phyloP scores from a whole-genome alignment of 495 filamentous ascomycete species.

The Chaetomidium leptoderma region DNA sequence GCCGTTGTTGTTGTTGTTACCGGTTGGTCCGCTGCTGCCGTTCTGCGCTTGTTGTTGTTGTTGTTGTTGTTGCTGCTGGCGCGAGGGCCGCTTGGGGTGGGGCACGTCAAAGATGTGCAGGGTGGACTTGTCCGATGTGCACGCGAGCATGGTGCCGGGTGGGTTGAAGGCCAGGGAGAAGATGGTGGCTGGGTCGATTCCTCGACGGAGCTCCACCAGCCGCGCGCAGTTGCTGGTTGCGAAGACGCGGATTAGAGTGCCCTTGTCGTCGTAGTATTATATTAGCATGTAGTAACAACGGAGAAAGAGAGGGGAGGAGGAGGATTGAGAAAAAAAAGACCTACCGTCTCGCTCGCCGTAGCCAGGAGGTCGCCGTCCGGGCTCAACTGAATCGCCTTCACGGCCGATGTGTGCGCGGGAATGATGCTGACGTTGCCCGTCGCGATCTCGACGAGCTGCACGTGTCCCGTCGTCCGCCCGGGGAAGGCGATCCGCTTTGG shows the following conservation, averaged over 20 bases:
- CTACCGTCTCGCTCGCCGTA: constrained; percentile 83
- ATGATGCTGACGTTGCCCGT: constrained; percentile 89
- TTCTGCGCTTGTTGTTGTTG: constrained; percentile 43
- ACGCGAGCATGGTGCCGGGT: constrained; percentile 69
- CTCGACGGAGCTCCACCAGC: constrained; percentile 77
- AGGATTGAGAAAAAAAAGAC: constrained; percentile 7
- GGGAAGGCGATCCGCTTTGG: constrained; percentile 73
- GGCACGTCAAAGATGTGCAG: constrained; percentile 83
- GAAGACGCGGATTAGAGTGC: constrained; percentile 83
- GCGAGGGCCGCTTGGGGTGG: constrained; percentile 59
- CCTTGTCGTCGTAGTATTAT: constrained; percentile 48
- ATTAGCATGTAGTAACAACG: neutral
- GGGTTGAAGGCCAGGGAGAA: constrained; percentile 87
- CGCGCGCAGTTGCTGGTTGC: constrained; percentile 71
- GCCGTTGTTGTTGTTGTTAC: neutral
- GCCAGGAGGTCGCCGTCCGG: constrained; percentile 76
- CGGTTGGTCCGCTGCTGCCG: constrained; percentile 29
- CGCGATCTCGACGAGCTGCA: constrained; percentile 81
- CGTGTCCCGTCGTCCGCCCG: constrained; percentile 77
- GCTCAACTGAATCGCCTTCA: constrained; percentile 78
- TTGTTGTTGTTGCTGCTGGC: constrained; percentile 47
- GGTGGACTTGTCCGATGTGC: constrained; percentile 95
- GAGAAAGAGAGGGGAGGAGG: neutral
- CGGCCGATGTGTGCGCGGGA: constrained; percentile 75
- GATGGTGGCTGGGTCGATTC: constrained; percentile 81